phyloP scores from a whole-genome alignment of 768 basidiomycete genomes.

The Saitozyma sp. region DNA sequence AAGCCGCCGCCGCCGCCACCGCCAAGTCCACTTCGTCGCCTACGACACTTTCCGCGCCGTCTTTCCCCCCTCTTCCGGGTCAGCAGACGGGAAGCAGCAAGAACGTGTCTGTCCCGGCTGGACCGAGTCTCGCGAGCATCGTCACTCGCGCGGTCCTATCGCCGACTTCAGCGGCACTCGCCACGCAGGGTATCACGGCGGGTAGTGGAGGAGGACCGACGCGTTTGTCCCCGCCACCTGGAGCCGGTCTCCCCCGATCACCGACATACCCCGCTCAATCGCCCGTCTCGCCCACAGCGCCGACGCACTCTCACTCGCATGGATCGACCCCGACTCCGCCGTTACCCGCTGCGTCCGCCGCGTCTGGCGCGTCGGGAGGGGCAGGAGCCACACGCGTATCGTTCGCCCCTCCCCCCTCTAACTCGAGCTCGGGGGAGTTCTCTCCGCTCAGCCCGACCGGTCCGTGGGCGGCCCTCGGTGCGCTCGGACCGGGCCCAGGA shows the following conservation, averaged over 20 bases:
- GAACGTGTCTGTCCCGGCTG: constrained; percentile 6
- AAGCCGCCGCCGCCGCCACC: constrained; percentile 1
- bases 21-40: constrained; percentile 2
- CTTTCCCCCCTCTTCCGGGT: constrained; percentile 49
- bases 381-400: constrained; percentile 3
- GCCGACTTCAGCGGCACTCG: constrained; percentile 34
- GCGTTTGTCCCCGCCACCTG: too few relatives aligned
- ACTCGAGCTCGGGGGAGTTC: constrained; percentile 3
- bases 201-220: too few relatives aligned
- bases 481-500: constrained; percentile 1
- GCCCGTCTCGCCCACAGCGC: constrained; percentile 7
- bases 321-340: constrained; percentile 5
- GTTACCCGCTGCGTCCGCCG: background rate
- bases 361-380: background rate
- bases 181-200: constrained; percentile 14
- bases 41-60: constrained; percentile 25
- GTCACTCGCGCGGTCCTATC: constrained; percentile 49
- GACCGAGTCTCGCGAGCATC: constrained; percentile 49
- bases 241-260: background rate
- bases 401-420: constrained; percentile 12
- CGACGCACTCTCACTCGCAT: background rate
- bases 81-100: constrained; percentile 1
- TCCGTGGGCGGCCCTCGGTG: constrained; percentile 14
- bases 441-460: constrained; percentile 19
- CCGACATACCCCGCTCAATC: constrained; percentile 4